Evolutionary conservation across 2,329 filamentous ascomycete species (phyloP), one percentile per base, ranked within the genome.

Genomic region (Cercospora sp.): DNA sequence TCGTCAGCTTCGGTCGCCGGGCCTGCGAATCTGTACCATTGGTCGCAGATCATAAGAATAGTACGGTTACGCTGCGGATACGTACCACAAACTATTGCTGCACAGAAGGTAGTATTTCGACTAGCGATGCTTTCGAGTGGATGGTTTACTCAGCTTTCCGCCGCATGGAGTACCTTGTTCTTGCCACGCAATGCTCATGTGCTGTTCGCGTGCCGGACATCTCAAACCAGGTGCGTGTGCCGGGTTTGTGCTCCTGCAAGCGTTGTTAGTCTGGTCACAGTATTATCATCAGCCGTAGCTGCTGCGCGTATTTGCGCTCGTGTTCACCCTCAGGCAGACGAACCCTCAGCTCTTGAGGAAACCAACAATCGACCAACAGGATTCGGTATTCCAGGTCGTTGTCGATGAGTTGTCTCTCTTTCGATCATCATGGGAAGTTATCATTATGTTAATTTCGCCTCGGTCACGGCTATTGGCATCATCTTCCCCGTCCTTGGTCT

Each of bases 381-480:
- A 37, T 32, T 32, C 55, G n/a, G 5, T 16, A 10, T 21, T 59
- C n/a, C 28, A 59, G n/a, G 55, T 34, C n/a, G 18, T 37, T 32
- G n/a, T 12, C 10, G 9, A 32, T 32, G 28, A 51, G 26, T 13
- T 30, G 37, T 26, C 26, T 9, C 18, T 26, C 13, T 34, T 32
- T 58, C 30, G 55, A 34, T 59, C 55, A 59, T 37, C 55, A 59
- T 59, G 55, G 55, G 55, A 10, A 34, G n/a, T 24, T 49, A 67
- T 28, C 61, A 59, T 28, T 68, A 68, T 61, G 66, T 68, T 58
- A 68, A 65, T 30, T 45, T 55, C 32, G 66, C 53, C 61, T 65
- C 61, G 21, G 61, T 68, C 53, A 65, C 66, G 24, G 66, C 66
- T 8, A 64, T 67, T 34, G 68, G 68, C 9, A 45, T 70, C 8